These are phyloP conservation scores for Colletotrichum magnum DNA, from an alignment of 2,329 filamentous ascomycete genomes.

Conservation along the genomic window DNA sequence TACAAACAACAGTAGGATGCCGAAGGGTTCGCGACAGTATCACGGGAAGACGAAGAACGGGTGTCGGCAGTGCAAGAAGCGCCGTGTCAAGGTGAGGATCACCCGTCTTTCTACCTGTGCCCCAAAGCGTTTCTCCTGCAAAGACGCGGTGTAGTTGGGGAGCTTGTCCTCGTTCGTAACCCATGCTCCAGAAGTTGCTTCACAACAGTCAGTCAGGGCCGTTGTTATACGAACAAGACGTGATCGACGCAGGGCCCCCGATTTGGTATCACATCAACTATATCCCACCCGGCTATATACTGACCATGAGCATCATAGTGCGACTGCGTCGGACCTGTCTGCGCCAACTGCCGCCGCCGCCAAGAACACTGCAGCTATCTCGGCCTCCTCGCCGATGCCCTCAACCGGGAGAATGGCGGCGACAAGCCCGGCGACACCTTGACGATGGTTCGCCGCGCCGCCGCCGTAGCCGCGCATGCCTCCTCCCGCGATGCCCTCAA, in stretches of 20 bases:
- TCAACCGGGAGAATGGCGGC: slow-evolving; percentile 38
- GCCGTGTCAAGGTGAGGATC: slow-evolving; percentile 39
- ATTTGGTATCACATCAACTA: no score
- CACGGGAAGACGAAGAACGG: slow-evolving; percentile 41
- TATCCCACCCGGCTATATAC: not conserved
- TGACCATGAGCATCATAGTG: slow-evolving; percentile 23
- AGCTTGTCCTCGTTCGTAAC: not conserved
- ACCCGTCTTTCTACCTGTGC: not conserved
- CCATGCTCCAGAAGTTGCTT: not conserved
- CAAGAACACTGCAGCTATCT: slow-evolving; percentile 42
- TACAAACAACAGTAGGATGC: slow-evolving; percentile 26
- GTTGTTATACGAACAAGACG: slow-evolving; percentile 18
- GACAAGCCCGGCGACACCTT: slow-evolving; percentile 26
- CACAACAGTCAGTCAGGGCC: not conserved
- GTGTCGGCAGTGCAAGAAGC: slow-evolving; percentile 41
- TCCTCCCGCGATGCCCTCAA: slow-evolving; percentile 37
- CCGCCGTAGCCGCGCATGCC: slow-evolving; percentile 37
- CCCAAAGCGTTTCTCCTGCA: not conserved
- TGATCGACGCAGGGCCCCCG: not conserved
- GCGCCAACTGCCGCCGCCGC: slow-evolving; percentile 39
- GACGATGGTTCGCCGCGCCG: slow-evolving; percentile 37
- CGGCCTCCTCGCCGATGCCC: slow-evolving; percentile 35
- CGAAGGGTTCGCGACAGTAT: slow-evolving; percentile 40
- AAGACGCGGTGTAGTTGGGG: not conserved
- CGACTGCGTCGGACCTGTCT: slow-evolving; percentile 40